Conservation (phyloP, 768 basidiomycete genomes). For the Sistotremastrum suecicum region DNA sequence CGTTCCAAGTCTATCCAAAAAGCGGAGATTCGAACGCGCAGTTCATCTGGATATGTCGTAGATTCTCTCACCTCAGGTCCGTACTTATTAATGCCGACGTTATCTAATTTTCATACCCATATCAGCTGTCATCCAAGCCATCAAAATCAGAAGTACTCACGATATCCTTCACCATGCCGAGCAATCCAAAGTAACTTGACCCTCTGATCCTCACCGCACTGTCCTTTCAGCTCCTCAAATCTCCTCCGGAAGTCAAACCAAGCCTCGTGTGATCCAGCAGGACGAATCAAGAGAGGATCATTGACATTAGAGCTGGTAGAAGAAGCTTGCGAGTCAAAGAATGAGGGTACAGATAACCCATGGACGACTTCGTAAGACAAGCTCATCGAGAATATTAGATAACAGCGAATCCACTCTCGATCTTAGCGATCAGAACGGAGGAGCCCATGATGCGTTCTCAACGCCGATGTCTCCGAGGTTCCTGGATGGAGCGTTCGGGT, state of each 20-base stretch:
- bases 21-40: not conserved
- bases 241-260: conserved; percentile 33
- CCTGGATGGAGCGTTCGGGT: too few relatives aligned
- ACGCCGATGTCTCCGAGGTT: too few relatives aligned
- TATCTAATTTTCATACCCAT: conserved; percentile 30
- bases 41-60: not conserved
- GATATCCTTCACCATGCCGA: conserved; percentile 62
- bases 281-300: conserved; percentile 48
- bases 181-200: conserved; percentile 57
- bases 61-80: conserved; percentile 23
- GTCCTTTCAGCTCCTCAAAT: conserved; percentile 33
- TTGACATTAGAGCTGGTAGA: not conserved
- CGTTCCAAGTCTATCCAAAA: conserved; percentile 36
- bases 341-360: too few relatives aligned
- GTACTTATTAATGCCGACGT: conserved; percentile 48
- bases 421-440: too few relatives aligned
- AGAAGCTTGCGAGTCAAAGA: too few relatives aligned
- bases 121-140: not conserved
- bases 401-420: too few relatives aligned
- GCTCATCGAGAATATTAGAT: too few relatives aligned
- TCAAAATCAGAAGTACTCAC: conserved; percentile 24
- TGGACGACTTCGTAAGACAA: too few relatives aligned
- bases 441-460: too few relatives aligned
- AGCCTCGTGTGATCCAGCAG: conserved; percentile 37
- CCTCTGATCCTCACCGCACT: conserved; percentile 20